Evolutionary conservation across 1,139 yeast genomes (phyloP).

Genomic region (Kluyveromyces sp.): DNA sequence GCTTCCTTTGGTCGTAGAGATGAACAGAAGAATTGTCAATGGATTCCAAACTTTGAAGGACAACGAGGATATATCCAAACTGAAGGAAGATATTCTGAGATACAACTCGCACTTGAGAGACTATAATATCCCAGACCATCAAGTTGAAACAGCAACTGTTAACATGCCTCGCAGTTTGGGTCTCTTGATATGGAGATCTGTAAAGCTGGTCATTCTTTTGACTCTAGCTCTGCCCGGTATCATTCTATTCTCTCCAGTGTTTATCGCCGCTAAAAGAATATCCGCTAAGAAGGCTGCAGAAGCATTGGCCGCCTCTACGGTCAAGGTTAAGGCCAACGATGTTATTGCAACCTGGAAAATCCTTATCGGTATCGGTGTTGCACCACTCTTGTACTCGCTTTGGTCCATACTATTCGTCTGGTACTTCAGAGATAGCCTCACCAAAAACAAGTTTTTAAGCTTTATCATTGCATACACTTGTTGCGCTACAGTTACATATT

Average conservation of each 20-base stretch:
- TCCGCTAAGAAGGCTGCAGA: conserved; percentile 64
- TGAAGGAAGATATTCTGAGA: conserved; percentile 52
- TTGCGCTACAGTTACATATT: conserved; percentile 67
- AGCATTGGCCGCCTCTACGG: conserved; percentile 84
- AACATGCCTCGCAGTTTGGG: conserved; percentile 39
- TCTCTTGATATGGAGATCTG: conserved; percentile 45
- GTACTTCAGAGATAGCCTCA: conserved; percentile 21
- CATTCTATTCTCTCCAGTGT: conserved; percentile 78
- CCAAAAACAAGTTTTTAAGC: conserved; percentile 20
- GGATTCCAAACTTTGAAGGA: conserved; percentile 73
- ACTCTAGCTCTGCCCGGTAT: conserved; percentile 77
- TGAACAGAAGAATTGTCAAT: conserved; percentile 74
- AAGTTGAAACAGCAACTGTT: conserved; percentile 62
- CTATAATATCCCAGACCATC: conserved; percentile 81
- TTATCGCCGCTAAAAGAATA: conserved; percentile 64
- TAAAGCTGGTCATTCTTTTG: conserved; percentile 47
- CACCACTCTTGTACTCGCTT: conserved; percentile 75
- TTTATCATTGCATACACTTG: conserved; percentile 29
- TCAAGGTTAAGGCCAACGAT: conserved; percentile 84
- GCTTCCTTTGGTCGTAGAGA: conserved; percentile 74
- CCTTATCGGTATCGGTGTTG: conserved; percentile 77
- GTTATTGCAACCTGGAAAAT: conserved; percentile 96
- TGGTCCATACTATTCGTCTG: conserved; percentile 65
- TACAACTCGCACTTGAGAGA: conserved; percentile 64
- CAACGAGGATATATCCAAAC: conserved; percentile 55